Evolutionary conservation across 2,329 filamentous ascomycete species (phyloP).

Genomic region (Neofusicoccum cordaticola): DNA sequence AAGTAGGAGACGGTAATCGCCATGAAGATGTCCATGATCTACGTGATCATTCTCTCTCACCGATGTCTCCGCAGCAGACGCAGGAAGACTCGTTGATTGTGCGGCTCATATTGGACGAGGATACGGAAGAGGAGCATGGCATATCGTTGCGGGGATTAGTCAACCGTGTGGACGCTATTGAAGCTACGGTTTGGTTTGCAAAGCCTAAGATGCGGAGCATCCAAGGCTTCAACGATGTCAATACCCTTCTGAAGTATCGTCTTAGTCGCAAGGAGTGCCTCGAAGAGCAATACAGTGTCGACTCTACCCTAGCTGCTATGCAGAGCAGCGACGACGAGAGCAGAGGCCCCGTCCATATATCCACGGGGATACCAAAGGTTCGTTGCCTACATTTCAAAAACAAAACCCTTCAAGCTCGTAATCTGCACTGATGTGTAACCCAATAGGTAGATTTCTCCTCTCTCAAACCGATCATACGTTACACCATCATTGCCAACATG

Average conservation of each 20-base stretch:
- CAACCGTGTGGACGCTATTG: neutral
- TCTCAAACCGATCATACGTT: neutral
- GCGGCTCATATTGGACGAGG: neutral
- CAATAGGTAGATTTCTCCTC: neutral
- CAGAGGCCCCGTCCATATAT: neutral
- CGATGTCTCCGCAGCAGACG: neutral
- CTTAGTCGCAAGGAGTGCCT: neutral
- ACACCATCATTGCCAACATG: slow-evolving; percentile 8
- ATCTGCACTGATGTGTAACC: neutral
- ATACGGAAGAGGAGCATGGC: no score
- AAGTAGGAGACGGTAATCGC: no score
- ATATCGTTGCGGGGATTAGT: neutral
- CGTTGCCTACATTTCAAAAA: neutral
- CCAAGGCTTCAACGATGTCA: neutral
- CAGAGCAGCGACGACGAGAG: neutral
- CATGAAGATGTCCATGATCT: no score
- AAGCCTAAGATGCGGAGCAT: neutral
- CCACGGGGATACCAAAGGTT: neutral
- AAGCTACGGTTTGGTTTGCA: neutral
- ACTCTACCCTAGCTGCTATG: neutral
- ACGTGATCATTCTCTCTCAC: no score
- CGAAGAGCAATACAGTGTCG: neutral
- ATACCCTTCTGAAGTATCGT: neutral
- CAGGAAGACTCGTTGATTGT: neutral
- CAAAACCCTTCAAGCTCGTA: neutral